phyloP scores from a whole-genome alignment of 345 rosid species.

The Hibiscus syriacus region DNA sequence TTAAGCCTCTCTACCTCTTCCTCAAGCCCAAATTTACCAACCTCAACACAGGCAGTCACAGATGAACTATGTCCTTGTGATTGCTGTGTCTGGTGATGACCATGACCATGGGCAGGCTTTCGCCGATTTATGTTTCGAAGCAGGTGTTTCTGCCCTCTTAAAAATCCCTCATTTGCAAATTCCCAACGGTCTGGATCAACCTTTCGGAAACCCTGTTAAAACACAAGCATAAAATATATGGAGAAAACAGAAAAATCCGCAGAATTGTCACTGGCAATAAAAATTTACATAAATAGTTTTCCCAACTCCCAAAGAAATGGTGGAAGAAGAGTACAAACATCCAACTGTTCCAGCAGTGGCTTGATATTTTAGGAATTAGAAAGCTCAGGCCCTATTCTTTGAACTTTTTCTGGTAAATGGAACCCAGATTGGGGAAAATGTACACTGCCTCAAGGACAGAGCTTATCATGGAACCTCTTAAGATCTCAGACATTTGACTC shows the following conservation, averaged over 20 bases:
- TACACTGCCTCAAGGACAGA: not conserved
- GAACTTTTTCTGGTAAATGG: not conserved
- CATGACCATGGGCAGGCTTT: constrained; percentile 74
- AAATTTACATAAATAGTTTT: not conserved
- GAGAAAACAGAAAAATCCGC: not conserved
- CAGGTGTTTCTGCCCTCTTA: constrained; percentile 90
- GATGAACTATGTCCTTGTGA: constrained; percentile 63
- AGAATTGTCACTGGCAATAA: not conserved
- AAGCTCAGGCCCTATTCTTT: not conserved
- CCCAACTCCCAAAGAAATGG: not conserved
- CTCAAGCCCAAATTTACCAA: constrained; percentile 95
- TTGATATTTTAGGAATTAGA: not conserved
- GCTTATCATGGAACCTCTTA: too few relatives aligned
- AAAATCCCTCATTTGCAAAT: constrained; percentile 88
- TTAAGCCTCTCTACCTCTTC: constrained; percentile 97
- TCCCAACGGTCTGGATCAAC: constrained; percentile 99
- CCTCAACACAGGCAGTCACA: constrained; percentile 87
- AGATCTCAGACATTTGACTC: not conserved
- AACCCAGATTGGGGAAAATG: not conserved
- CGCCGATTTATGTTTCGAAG: constrained; percentile 71
- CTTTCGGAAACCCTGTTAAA: constrained; percentile 82
- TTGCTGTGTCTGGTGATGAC: constrained; percentile 56
- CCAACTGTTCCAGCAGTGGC: not conserved
- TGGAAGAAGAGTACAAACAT: not conserved
- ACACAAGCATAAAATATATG: not conserved